Percentiles rank a stretch among this genome's conserved stretches.
These are phyloP conservation scores for Exophiala xenobiotica DNA, from an alignment of 2,329 filamentous ascomycete genomes.

Conservation along the genomic window DNA sequence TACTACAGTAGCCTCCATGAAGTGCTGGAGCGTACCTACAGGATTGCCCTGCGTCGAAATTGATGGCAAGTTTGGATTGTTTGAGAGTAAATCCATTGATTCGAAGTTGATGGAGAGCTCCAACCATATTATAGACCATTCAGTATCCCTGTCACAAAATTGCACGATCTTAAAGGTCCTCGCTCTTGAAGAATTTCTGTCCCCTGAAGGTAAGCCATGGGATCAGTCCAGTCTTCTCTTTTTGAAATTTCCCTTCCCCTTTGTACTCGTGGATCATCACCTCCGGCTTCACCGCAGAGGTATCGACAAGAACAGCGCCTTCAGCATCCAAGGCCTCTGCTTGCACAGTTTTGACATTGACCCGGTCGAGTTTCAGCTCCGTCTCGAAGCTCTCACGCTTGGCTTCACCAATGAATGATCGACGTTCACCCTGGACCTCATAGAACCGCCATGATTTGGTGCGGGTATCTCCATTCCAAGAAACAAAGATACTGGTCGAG, in stretches of 20 bases:
- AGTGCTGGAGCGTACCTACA: background rate
- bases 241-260: background rate
- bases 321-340: constrained; percentile 39
- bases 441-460: constrained; percentile 53
- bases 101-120: too few relatives aligned
- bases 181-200: constrained; percentile 11
- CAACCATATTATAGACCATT: too few relatives aligned
- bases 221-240: constrained; percentile 4
- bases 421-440: constrained; percentile 23
- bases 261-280: constrained; percentile 11
- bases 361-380: constrained; percentile 19
- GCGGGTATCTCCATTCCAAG: constrained; percentile 55
- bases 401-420: constrained; percentile 30
- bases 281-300: constrained; percentile 9
- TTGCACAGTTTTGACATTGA: constrained; percentile 39
- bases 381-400: constrained; percentile 36
- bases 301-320: constrained; percentile 32
- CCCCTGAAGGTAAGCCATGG: constrained; percentile 11
- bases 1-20: background rate
- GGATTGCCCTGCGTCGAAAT: background rate
- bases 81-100: too few relatives aligned
- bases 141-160: too few relatives aligned
- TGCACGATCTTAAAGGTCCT: constrained; percentile 5
- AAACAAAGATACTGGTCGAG: constrained; percentile 51
- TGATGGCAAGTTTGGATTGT: background rate